These are phyloP conservation scores for Jasminum sambac DNA, from an alignment of 257 asterid genomes.

Conservation along the genomic window DNA sequence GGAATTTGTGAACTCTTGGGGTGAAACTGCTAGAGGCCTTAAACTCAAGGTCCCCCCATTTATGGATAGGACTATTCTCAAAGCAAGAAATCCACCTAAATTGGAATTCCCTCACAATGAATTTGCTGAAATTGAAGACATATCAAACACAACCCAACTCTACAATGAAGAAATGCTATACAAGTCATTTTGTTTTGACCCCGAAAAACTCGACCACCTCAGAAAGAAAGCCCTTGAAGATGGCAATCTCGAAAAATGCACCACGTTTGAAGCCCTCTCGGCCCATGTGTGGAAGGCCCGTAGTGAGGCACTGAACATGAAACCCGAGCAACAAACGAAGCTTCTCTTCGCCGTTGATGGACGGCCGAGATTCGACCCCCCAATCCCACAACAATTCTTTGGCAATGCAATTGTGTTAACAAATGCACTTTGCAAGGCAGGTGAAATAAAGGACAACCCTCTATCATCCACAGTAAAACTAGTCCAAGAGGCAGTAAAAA, in stretches of 20 bases:
- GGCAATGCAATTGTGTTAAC: constrained; percentile 27
- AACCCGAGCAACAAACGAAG: constrained; percentile 23
- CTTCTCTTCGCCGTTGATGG: constrained; percentile 28
- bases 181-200: constrained; percentile 10
- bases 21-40: constrained; percentile 26
- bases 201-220: neutral
- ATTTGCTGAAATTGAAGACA: constrained; percentile 25
- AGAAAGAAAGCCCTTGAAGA: neutral
- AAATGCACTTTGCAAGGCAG: constrained; percentile 16
- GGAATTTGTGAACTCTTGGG: constrained; percentile 33
- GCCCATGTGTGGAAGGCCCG: constrained; percentile 25
- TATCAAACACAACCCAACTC: constrained; percentile 16
- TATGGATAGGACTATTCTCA: constrained; percentile 23
- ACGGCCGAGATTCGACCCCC: constrained; percentile 20
- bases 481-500: constrained; percentile 21
- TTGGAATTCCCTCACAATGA: constrained; percentile 21
- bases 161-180: constrained; percentile 12
- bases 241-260: constrained; percentile 1
- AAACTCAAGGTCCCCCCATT: constrained; percentile 14
- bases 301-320: constrained; percentile 16
- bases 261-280: constrained; percentile 23
- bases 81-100: constrained; percentile 22
- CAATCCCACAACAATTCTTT: constrained; percentile 21
- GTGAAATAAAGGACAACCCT: constrained; percentile 21
- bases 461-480: constrained; percentile 18